Percentiles rank a stretch among this genome's conserved stretches.
Conservation (phyloP, 2,329 filamentous ascomycete genomes). For the Cladosporium cucumerinum region DNA sequence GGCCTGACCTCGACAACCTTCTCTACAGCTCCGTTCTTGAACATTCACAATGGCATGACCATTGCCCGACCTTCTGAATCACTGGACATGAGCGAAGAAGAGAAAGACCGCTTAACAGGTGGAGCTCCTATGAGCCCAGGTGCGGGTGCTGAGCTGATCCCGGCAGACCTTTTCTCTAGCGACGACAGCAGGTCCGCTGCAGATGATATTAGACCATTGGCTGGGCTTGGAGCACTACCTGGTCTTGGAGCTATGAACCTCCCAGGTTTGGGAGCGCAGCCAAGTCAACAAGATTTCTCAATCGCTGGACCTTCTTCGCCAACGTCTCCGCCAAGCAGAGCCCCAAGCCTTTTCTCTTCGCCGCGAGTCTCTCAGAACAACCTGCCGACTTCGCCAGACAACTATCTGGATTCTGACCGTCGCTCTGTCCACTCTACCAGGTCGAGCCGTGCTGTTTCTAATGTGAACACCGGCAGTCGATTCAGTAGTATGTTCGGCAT, state of each 20-base stretch:
- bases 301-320: conserved; percentile 42
- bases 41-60: conserved; percentile 62
- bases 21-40: conserved; percentile 47
- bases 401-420: conserved; percentile 43
- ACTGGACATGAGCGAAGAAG: conserved; percentile 57
- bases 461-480: conserved; percentile 45
- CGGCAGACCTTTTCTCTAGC: conserved; percentile 56
- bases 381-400: conserved; percentile 41
- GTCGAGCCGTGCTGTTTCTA: conserved; percentile 44
- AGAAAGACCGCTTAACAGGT: conserved; percentile 58
- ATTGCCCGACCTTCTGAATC: conserved; percentile 45
- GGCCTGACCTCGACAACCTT: conserved; percentile 18
- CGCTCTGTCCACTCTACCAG: conserved; percentile 49
- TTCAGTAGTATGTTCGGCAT: conserved; percentile 54
- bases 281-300: conserved; percentile 20
- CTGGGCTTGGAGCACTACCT: conserved; percentile 35
- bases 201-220: conserved; percentile 27
- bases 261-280: conserved; percentile 26
- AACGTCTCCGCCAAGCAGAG: conserved; percentile 41
- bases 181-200: conserved; percentile 27
- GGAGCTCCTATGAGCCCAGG: conserved; percentile 74
- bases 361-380: conserved; percentile 47
- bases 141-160: conserved; percentile 65
- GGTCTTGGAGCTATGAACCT: conserved; percentile 39
- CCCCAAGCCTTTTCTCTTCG: conserved; percentile 47